Conservation (phyloP, 176 grass and related monocot species). For the Stipa capillata region DNA sequence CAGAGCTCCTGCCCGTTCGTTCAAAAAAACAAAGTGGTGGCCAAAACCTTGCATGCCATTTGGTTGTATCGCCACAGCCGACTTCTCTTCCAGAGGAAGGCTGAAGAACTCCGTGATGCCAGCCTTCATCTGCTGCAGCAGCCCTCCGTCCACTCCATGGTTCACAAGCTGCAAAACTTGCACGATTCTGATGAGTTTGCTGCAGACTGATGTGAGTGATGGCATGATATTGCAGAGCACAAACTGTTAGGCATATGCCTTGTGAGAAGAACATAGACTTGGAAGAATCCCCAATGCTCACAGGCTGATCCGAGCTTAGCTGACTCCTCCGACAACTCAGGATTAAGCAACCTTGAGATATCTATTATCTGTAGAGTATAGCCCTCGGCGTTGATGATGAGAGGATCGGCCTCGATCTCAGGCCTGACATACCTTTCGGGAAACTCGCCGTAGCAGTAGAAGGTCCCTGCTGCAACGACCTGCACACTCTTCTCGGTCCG, state of each 20-base stretch:
- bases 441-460: not conserved
- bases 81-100: constrained; percentile 37
- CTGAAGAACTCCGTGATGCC: constrained; percentile 41
- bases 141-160: constrained; percentile 15
- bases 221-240: not conserved
- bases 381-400: not conserved
- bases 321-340: constrained; percentile 19
- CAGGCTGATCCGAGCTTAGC: constrained; percentile 43
- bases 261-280: constrained; percentile 22
- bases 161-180: constrained; percentile 27
- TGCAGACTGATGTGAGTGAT: not conserved
- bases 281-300: constrained; percentile 52
- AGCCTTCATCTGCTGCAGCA: constrained; percentile 6
- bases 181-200: not conserved
- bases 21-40: constrained; percentile 48
- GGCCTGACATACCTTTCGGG: constrained; percentile 30
- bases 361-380: constrained; percentile 20
- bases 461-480: constrained; percentile 20
- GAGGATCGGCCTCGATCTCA: constrained; percentile 4
- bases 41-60: constrained; percentile 50
- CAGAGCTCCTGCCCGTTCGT: no score
- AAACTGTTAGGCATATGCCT: not conserved
- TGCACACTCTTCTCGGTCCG: constrained; percentile 33
- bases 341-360: constrained; percentile 28
- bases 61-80: constrained; percentile 11